These are phyloP conservation scores for Kokia cookei DNA, from an alignment of 441 rosid species.

Conservation along the genomic window DNA sequence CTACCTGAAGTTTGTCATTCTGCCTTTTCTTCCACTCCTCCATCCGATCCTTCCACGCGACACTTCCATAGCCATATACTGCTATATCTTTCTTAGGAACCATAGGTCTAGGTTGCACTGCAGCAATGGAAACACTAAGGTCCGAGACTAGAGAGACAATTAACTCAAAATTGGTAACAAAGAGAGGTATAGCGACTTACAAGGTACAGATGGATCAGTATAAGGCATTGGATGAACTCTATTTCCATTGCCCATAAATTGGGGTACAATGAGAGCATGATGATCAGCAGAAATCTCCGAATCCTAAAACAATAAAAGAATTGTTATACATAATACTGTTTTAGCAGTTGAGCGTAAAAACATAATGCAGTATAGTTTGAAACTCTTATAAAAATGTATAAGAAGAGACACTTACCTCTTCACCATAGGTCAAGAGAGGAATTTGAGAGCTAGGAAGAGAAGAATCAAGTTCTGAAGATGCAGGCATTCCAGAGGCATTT, in stretches of 20 bases:
- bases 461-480: slow-evolving; percentile 35
- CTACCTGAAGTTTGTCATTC: slow-evolving; percentile 54
- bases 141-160: neutral
- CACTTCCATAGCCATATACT: slow-evolving; percentile 72
- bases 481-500: slow-evolving; percentile 16
- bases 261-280: slow-evolving; percentile 64
- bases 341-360: neutral
- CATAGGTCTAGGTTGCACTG: slow-evolving; percentile 73
- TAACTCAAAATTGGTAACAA: neutral
- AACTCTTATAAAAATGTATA: too few species aligned
- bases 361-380: too few species aligned
- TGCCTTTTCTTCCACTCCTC: slow-evolving; percentile 74
- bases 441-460: slow-evolving; percentile 47
- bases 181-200: slow-evolving; percentile 27
- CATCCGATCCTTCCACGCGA: slow-evolving; percentile 81
- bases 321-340: neutral
- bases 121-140: slow-evolving; percentile 11
- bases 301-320: slow-evolving; percentile 28
- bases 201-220: slow-evolving; percentile 39
- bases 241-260: slow-evolving; percentile 43
- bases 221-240: slow-evolving; percentile 46
- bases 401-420: slow-evolving; percentile 35
- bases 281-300: slow-evolving; percentile 55
- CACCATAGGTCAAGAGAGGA: slow-evolving; percentile 64
- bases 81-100: slow-evolving; percentile 65